A percentile compares a stretch with the other conserved stretches of the same genome.
phyloP scores from a whole-genome alignment of 495 filamentous ascomycete species.

The Chaetomium tenue region DNA sequence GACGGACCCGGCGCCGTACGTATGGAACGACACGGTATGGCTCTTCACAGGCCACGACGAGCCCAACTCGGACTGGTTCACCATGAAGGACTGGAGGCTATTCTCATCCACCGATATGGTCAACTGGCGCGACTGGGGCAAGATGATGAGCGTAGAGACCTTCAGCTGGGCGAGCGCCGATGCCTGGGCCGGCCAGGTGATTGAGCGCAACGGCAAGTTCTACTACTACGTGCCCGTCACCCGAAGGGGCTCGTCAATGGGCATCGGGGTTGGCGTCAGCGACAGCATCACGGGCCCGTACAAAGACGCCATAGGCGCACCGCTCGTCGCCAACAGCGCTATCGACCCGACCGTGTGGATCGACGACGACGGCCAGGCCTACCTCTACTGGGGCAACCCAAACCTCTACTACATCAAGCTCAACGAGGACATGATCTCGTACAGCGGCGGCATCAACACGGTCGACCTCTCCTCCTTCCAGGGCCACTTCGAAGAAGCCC shows the following conservation, averaged over 20 bases:
- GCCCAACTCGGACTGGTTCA: background rate
- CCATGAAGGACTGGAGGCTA: constrained; percentile 2
- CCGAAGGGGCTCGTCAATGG: background rate
- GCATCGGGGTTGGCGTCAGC: background rate
- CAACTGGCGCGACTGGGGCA: constrained; percentile 2
- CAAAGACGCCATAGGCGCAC: background rate
- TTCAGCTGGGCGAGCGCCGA: constrained; percentile 3
- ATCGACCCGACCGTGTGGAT: background rate
- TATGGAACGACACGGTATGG: background rate
- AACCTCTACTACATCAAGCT: background rate
- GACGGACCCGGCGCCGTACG: background rate
- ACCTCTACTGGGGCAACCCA: background rate
- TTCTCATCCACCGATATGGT: constrained; percentile 1
- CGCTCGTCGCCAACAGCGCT: background rate
- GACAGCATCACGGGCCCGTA: background rate
- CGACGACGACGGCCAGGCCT: constrained; percentile 1
- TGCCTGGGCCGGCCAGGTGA: background rate
- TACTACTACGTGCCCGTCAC: constrained; percentile 1
- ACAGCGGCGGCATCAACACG: constrained; percentile 1
- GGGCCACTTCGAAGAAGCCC: constrained; percentile 1
- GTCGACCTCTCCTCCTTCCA: background rate
- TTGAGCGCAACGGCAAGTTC: background rate
- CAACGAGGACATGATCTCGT: background rate
- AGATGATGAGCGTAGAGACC: background rate
- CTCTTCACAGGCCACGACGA: background rate